Conservation (phyloP, 2,329 filamentous ascomycete species). For the Tolypocladium inflatum region DNA sequence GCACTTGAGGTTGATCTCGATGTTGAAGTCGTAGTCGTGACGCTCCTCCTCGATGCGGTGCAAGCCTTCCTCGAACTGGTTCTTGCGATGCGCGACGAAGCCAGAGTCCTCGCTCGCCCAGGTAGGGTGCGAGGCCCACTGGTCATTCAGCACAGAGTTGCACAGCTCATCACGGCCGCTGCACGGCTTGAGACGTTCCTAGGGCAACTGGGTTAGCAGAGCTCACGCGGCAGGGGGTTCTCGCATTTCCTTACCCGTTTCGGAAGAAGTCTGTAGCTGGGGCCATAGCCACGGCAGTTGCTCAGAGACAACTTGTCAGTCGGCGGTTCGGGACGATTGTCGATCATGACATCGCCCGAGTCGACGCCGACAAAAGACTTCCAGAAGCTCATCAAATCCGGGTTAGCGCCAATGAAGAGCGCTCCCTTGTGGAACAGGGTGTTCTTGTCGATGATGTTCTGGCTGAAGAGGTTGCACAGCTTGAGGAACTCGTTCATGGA, state of each 20-base stretch:
- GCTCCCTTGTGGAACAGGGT: slow-evolving; percentile 75
- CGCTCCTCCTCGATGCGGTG: slow-evolving; percentile 97
- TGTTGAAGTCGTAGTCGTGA: slow-evolving; percentile 97
- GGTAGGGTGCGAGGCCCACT: slow-evolving; percentile 97
- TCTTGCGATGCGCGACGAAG: slow-evolving; percentile 96
- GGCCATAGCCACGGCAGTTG: slow-evolving; percentile 90
- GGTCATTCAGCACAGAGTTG: slow-evolving; percentile 85
- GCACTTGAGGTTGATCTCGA: slow-evolving; percentile 88
- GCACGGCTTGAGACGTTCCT: slow-evolving; percentile 83
- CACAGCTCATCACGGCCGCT: slow-evolving; percentile 93
- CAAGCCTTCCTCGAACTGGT: slow-evolving; percentile 85
- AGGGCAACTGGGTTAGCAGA: slow-evolving; percentile 7
- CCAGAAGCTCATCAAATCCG: slow-evolving; percentile 84
- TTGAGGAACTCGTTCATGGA: slow-evolving; percentile 95
- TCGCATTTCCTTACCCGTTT: slow-evolving; percentile 48
- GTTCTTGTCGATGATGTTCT: slow-evolving; percentile 82
- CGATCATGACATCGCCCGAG: slow-evolving; percentile 65
- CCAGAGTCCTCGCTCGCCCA: slow-evolving; percentile 98
- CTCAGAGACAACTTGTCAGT: slow-evolving; percentile 81
- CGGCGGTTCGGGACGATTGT: slow-evolving; percentile 67
- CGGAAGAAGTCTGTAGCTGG: slow-evolving; percentile 87
- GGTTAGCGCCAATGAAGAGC: slow-evolving; percentile 78
- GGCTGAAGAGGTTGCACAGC: slow-evolving; percentile 89
- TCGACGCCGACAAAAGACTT: slow-evolving; percentile 75
- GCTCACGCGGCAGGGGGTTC: not conserved